Conservation (phyloP, 495 filamentous ascomycete genomes). For the Trichocladium uniseriatum region DNA sequence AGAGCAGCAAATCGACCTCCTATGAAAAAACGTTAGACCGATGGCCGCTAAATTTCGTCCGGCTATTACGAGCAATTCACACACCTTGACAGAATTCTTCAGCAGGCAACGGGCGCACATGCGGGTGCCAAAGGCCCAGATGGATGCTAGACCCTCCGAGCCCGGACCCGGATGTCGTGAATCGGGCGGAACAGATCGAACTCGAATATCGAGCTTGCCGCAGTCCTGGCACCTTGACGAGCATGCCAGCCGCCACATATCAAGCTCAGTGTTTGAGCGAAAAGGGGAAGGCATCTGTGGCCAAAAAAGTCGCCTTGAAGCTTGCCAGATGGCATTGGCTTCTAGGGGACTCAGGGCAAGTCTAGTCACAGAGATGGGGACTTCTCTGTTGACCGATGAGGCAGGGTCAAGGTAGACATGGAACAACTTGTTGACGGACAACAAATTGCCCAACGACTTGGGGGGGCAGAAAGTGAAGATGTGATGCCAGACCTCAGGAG, state of each 20-base stretch:
- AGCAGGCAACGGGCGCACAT: slow-evolving; percentile 55
- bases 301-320: slow-evolving; percentile 46
- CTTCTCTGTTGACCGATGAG: slow-evolving; percentile 21
- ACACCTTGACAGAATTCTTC: slow-evolving; percentile 50
- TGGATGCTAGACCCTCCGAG: slow-evolving; percentile 37
- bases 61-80: slow-evolving; percentile 4
- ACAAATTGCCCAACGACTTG: slow-evolving; percentile 39
- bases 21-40: slow-evolving; percentile 26
- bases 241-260: slow-evolving; percentile 54
- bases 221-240: slow-evolving; percentile 49
- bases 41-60: background rate
- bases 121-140: slow-evolving; percentile 59
- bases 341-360: slow-evolving; percentile 23
- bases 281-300: slow-evolving; percentile 50
- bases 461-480: slow-evolving; percentile 47
- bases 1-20: slow-evolving; percentile 59
- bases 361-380: slow-evolving; percentile 14
- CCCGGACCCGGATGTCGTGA: slow-evolving; percentile 47
- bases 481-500: slow-evolving; percentile 47
- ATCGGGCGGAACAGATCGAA: slow-evolving; percentile 16
- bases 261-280: slow-evolving; percentile 44
- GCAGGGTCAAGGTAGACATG: slow-evolving; percentile 43
- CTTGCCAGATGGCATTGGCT: slow-evolving; percentile 51
- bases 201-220: slow-evolving; percentile 20
- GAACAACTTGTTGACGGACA: slow-evolving; percentile 45